Percentiles rank a stretch among this genome's conserved stretches.
These are phyloP conservation scores for Euryodendron excelsum DNA, from an alignment of 148 eudicot genomes.

Conservation along the genomic window DNA sequence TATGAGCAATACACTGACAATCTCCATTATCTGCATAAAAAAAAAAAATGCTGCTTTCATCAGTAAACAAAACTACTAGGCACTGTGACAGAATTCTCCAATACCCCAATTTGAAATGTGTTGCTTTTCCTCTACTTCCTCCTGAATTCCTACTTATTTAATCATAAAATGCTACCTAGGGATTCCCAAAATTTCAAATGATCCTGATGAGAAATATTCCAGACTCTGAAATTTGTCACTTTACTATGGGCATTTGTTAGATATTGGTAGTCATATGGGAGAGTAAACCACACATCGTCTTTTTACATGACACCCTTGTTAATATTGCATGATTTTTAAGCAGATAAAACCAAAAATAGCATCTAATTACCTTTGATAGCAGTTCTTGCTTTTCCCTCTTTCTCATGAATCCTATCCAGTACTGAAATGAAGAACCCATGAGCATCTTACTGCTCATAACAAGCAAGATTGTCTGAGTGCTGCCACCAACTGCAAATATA, in stretches of 20 bases:
- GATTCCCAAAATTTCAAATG: background rate
- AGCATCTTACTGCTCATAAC: constrained; percentile 81
- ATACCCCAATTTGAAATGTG: background rate
- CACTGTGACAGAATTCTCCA: background rate
- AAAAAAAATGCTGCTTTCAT: constrained; percentile 13
- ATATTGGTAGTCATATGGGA: background rate
- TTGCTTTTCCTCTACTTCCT: background rate
- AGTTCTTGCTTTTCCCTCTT: constrained; percentile 42
- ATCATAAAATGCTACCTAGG: background rate
- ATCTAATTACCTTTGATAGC: constrained; percentile 30
- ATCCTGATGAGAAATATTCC: background rate
- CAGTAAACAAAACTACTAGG: background rate
- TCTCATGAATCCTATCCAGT: constrained; percentile 68
- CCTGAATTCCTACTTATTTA: background rate
- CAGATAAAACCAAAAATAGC: background rate
- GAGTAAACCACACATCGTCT: background rate
- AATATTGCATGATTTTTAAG: background rate
- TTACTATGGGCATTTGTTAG: background rate
- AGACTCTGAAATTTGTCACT: constrained; percentile 1
- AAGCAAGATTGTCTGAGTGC: constrained; percentile 65
- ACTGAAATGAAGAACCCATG: constrained; percentile 74
- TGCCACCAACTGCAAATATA: constrained; percentile 67
- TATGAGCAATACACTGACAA: constrained; percentile 69
- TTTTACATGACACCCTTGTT: background rate
- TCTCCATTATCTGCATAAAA: constrained; percentile 50